Conservation (phyloP, 768 basidiomycete species). For the Solioccasus polychromus region DNA sequence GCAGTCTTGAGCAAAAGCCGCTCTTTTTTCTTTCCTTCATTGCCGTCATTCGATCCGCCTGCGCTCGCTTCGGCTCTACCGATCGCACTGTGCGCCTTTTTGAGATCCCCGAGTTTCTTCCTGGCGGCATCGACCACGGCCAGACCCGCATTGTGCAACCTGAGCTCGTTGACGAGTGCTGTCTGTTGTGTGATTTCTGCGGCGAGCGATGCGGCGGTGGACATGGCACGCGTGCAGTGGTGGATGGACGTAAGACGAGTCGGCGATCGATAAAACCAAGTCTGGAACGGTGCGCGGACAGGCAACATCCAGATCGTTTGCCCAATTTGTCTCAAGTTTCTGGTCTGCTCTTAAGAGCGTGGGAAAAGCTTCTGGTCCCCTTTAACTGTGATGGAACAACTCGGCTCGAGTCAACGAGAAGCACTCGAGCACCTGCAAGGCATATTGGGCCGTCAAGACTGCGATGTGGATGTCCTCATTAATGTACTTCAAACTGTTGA, state of each 20-base stretch:
- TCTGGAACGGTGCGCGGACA: conserved; percentile 16
- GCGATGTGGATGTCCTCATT: conserved; percentile 61
- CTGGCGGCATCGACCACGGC: conserved; percentile 55
- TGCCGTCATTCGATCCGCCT: conserved; percentile 36
- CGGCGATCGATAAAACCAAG: conserved; percentile 35
- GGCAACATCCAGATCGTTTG: no score
- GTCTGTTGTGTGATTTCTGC: conserved; percentile 56
- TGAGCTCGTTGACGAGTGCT: conserved; percentile 58
- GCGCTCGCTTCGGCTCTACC: conserved; percentile 32
- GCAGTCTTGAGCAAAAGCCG: conserved; percentile 86
- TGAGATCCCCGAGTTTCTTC: conserved; percentile 69
- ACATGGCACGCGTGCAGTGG: conserved; percentile 33
- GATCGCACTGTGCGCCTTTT: conserved; percentile 50
- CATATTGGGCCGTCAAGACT: conserved; percentile 34
- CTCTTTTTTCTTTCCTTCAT: conserved; percentile 61
- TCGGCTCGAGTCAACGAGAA: conserved; percentile 9
- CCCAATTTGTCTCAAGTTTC: no score
- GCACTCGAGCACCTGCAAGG: conserved; percentile 16
- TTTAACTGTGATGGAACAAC: conserved; percentile 16
- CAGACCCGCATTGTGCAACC: conserved; percentile 51
- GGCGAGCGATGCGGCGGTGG: conserved; percentile 43
- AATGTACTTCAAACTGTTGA: conserved; percentile 57
- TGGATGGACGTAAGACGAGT: conserved; percentile 10
- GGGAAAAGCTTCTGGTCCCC: no score
- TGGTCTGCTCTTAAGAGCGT: no score